Evolutionary conservation across 75 land plant species (phyloP).

Genomic region (Selaginella tamariscina): DNA sequence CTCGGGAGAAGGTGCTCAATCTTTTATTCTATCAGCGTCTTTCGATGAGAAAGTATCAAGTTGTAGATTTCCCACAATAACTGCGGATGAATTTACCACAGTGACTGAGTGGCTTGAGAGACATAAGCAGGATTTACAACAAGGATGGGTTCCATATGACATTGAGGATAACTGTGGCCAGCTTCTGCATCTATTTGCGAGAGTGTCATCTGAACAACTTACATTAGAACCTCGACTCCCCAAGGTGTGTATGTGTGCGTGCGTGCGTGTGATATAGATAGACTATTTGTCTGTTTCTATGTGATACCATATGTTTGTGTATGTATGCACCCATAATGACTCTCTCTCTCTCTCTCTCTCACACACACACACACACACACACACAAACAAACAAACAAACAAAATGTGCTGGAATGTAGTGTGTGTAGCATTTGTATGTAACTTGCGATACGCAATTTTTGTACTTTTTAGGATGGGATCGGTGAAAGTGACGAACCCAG

Average conservation of each 20-base stretch:
- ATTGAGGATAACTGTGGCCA: slow-evolving; percentile 73
- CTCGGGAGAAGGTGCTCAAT: slow-evolving; percentile 38
- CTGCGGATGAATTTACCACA: slow-evolving; percentile 45
- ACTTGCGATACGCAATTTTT: no score
- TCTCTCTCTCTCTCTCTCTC: no score
- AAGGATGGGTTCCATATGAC: slow-evolving; percentile 37
- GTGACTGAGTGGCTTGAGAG: slow-evolving; percentile 49
- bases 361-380: no score
- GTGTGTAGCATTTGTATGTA: no score
- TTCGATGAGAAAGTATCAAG: slow-evolving; percentile 52
- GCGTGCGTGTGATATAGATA: no score
- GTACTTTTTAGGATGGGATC: slow-evolving; percentile 59
- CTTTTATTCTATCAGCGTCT: slow-evolving; percentile 64
- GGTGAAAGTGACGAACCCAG: slow-evolving; percentile 68
- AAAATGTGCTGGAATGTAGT: no score
- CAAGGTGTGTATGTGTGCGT: no score
- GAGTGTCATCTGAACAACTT: slow-evolving; percentile 47
- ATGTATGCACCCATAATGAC: no score
- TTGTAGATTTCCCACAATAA: slow-evolving; percentile 53
- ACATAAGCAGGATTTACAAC: slow-evolving; percentile 34
- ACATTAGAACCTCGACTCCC: slow-evolving; percentile 53
- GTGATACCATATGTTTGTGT: no score
- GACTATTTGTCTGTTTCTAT: no score
- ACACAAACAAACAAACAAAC: no score
- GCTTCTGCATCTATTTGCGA: slow-evolving; percentile 54